Evolutionary conservation across 208 protist genomes (phyloP).

Genomic region (Leishmania tarentolae): DNA sequence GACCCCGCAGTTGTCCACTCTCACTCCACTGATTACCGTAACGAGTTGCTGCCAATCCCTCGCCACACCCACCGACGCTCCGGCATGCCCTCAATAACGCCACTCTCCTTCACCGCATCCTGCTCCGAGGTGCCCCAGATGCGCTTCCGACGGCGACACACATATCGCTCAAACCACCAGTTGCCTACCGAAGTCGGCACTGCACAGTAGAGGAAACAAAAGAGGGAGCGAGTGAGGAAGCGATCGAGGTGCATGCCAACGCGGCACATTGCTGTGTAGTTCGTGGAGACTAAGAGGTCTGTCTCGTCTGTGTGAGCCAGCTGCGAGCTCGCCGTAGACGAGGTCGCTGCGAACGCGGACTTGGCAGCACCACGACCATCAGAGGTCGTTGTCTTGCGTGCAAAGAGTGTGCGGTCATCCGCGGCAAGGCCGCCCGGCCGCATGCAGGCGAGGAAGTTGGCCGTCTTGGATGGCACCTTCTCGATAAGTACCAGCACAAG

Average conservation of each 20-base stretch:
- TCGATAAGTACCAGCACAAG: constrained; percentile 74
- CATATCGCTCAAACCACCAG: constrained; percentile 55
- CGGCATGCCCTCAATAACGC: constrained; percentile 71
- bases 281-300: constrained; percentile 74
- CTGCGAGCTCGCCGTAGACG: constrained; percentile 4
- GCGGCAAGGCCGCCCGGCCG: constrained; percentile 15
- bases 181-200: constrained; percentile 56
- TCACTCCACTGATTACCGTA: not conserved
- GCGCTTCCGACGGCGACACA: constrained; percentile 43
- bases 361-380: not conserved
- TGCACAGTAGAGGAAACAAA: constrained; percentile 43
- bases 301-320: constrained; percentile 35
- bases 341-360: not conserved
- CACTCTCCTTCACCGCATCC: constrained; percentile 53
- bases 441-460: constrained; percentile 40
- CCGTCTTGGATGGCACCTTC: constrained; percentile 60
- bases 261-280: constrained; percentile 74
- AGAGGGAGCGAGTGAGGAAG: constrained; percentile 38
- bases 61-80: constrained; percentile 77
- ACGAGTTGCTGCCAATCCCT: not conserved
- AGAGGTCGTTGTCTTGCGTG: not conserved
- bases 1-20: not conserved
- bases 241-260: constrained; percentile 85
- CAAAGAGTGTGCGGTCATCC: constrained; percentile 31
- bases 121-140: constrained; percentile 84